A percentile compares a stretch with the other conserved stretches of the same genome.
Evolutionary conservation across 2,329 filamentous ascomycete genomes (phyloP).

Genomic region (Tothia fuscella): DNA sequence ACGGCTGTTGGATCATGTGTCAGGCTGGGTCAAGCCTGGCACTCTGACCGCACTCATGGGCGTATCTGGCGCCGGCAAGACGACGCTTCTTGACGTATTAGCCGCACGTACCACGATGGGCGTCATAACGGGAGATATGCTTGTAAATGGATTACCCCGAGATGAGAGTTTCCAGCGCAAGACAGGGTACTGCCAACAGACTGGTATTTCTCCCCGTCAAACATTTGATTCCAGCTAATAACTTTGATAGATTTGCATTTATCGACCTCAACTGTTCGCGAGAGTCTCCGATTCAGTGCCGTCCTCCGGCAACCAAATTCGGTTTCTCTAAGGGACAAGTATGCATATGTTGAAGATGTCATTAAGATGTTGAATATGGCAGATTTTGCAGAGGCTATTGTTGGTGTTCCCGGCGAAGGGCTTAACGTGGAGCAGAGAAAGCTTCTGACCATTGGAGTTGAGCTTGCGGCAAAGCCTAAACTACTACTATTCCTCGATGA

Average conservation of each 20-base stretch:
- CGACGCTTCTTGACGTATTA: conserved; percentile 66
- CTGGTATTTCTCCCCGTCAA: conserved; percentile 30
- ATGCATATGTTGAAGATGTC: conserved; percentile 54
- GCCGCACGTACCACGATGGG: conserved; percentile 59
- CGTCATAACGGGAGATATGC: conserved; percentile 54
- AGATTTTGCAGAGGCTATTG: conserved; percentile 56
- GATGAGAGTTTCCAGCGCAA: conserved; percentile 54
- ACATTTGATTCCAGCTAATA: conserved; percentile 39
- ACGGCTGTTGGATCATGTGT: conserved; percentile 41
- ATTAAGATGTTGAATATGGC: conserved; percentile 53
- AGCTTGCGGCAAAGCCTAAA: conserved; percentile 56
- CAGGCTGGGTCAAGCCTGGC: conserved; percentile 44
- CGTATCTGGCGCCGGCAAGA: conserved; percentile 72
- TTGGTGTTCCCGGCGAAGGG: conserved; percentile 32
- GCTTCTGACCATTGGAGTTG: conserved; percentile 60
- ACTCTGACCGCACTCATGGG: conserved; percentile 39
- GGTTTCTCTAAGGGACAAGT: conserved; percentile 39
- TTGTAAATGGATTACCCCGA: conserved; percentile 53
- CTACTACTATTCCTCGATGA: conserved; percentile 50
- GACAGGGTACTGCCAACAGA: conserved; percentile 41
- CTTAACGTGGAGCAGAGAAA: conserved; percentile 61
- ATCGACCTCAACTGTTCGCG: conserved; percentile 27
- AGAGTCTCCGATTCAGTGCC: conserved; percentile 9
- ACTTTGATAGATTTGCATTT: conserved; percentile 50
- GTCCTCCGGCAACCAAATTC: conserved; percentile 7